Percentiles rank a stretch among this genome's conserved stretches.
phyloP scores from a whole-genome alignment of 306 rosid species.

The Mimosa pudica region DNA sequence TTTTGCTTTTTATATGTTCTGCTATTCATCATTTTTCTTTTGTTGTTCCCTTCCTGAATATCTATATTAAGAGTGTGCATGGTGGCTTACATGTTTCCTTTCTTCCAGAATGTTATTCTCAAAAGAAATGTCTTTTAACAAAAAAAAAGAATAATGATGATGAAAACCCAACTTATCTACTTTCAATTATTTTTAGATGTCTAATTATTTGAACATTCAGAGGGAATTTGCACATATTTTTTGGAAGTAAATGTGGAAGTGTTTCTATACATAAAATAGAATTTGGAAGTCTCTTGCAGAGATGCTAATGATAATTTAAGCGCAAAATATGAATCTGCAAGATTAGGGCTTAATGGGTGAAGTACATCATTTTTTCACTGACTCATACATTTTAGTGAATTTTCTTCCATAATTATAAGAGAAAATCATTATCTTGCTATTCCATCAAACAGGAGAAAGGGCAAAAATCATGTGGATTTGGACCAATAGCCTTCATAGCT shows the following conservation, averaged over 20 bases:
- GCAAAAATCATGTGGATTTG: slow-evolving; percentile 72
- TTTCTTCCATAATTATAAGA: slow-evolving; percentile 24
- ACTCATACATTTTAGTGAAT: slow-evolving; percentile 18
- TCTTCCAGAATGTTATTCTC: neutral
- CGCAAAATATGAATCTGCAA: slow-evolving; percentile 17
- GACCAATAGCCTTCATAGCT: slow-evolving; percentile 82
- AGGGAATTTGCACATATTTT: neutral
- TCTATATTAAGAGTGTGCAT: neutral
- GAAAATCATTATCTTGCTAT: slow-evolving; percentile 15
- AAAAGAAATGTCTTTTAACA: neutral
- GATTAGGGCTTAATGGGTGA: neutral
- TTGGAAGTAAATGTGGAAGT: slow-evolving; percentile 10
- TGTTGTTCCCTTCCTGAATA: neutral
- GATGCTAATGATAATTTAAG: slow-evolving; percentile 19
- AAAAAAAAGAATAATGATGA: neutral
- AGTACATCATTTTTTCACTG: slow-evolving; percentile 10
- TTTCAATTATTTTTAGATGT: neutral
- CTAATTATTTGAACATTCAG: slow-evolving; percentile 14
- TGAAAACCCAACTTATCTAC: neutral
- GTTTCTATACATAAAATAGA: neutral
- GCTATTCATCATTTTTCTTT: neutral
- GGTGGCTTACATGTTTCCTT: neutral
- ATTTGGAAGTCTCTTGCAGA: neutral
- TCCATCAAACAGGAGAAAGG: slow-evolving; percentile 62
- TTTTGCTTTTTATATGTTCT: neutral